phyloP scores from a whole-genome alignment of 352 stramenopile genomes.

The Albugo candida region DNA sequence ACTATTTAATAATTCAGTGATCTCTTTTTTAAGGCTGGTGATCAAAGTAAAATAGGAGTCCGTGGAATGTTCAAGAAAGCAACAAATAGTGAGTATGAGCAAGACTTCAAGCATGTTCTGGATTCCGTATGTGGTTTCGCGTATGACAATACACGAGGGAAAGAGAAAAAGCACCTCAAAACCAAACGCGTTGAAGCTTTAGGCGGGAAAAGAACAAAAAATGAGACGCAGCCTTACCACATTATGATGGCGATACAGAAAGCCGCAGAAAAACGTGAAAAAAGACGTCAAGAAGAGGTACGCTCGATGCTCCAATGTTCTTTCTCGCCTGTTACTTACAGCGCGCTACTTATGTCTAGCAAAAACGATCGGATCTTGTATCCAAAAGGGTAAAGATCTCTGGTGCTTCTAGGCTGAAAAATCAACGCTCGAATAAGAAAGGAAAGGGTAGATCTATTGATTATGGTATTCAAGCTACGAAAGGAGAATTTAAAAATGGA shows the following conservation, averaged over 20 bases:
- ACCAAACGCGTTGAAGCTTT: conserved; percentile 51
- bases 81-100: conserved; percentile 28
- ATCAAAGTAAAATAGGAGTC: conserved; percentile 1
- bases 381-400: conserved; percentile 24
- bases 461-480: conserved; percentile 52
- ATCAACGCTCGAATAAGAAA: conserved; percentile 21
- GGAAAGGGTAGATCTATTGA: conserved; percentile 48
- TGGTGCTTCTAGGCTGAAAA: not conserved
- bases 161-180: conserved; percentile 59
- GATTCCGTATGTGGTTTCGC: conserved; percentile 53
- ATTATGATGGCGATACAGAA: conserved; percentile 57
- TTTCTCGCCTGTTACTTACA: not conserved
- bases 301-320: conserved; percentile 10
- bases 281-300: conserved; percentile 26
- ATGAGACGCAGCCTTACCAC: conserved; percentile 44
- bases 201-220: conserved; percentile 34
- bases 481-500: conserved; percentile 51
- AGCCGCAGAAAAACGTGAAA: conserved; percentile 24
- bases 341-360: conserved; percentile 9
- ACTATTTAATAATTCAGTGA: not conserved
- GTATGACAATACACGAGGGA: conserved; percentile 35
- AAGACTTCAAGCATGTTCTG: conserved; percentile 60
- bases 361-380: conserved; percentile 49
- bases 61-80: conserved; percentile 20
- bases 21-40: conserved; percentile 3